These are phyloP conservation scores for Helotiales sp. DNA, from an alignment of 2,329 filamentous ascomycete species.

Conservation along the genomic window DNA sequence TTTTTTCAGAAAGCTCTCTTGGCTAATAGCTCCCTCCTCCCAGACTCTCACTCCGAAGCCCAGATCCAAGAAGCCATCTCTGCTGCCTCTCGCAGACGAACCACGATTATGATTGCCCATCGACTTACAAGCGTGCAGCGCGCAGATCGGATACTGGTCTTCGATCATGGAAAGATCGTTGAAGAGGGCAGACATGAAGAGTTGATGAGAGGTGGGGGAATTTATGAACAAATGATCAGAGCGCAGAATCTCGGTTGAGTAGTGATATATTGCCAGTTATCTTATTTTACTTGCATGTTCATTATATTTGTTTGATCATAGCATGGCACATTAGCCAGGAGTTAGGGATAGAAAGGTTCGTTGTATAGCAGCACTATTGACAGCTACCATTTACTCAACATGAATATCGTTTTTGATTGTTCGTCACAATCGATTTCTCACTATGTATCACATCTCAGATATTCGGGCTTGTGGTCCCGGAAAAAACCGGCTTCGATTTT, in stretches of 20 bases:
- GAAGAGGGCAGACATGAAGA: slow-evolving; percentile 60
- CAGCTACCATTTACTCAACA: neutral
- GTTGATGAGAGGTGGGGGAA: slow-evolving; percentile 56
- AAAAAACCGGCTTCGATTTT: too few relatives aligned
- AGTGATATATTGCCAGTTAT: neutral
- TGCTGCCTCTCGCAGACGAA: slow-evolving; percentile 55
- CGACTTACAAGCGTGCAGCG: slow-evolving; percentile 60
- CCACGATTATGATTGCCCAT: slow-evolving; percentile 63
- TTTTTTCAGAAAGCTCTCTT: neutral
- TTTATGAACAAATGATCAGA: slow-evolving; percentile 43
- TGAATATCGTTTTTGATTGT: too few relatives aligned
- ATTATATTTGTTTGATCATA: neutral
- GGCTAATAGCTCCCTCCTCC: neutral
- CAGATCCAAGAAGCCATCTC: slow-evolving; percentile 71
- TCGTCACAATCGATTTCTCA: too few relatives aligned
- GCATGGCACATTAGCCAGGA: neutral
- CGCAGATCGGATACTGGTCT: slow-evolving; percentile 61
- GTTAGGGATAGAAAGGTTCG: neutral
- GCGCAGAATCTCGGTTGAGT: slow-evolving; percentile 25
- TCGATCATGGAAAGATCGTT: slow-evolving; percentile 58
- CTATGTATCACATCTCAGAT: too few relatives aligned
- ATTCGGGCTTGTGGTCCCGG: too few relatives aligned
- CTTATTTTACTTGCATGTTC: neutral
- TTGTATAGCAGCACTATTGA: neutral
- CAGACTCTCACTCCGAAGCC: slow-evolving; percentile 57